phyloP scores from a whole-genome alignment of 805 yeast species.

The Wickerhamiella brachini region DNA sequence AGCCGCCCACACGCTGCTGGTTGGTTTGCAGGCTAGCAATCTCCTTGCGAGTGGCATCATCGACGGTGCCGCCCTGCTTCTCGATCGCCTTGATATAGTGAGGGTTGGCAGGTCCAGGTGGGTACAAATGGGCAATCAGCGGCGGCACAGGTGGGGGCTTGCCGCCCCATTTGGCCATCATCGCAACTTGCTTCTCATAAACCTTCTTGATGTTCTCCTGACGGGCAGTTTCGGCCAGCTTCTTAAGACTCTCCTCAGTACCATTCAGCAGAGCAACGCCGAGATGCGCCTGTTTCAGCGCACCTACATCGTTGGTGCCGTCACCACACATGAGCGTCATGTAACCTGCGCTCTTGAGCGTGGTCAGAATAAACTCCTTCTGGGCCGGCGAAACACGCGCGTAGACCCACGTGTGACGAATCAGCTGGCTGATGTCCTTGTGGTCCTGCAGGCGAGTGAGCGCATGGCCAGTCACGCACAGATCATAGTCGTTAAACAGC shows the following conservation, averaged over 20 bases:
- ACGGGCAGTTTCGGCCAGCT: conserved; percentile 68
- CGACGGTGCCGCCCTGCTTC: conserved; percentile 65
- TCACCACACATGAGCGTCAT: conserved; percentile 98
- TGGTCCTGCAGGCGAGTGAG: conserved; percentile 52
- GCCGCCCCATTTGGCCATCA: conserved; percentile 59
- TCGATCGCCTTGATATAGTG: conserved; percentile 76
- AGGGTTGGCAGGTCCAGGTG: conserved; percentile 90
- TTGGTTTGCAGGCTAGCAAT: conserved; percentile 29
- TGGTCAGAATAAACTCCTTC: conserved; percentile 77
- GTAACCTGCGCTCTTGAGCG: conserved; percentile 78
- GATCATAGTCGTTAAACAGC: conserved; percentile 55
- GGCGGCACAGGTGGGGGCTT: conserved; percentile 71
- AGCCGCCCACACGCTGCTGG: conserved; percentile 13
- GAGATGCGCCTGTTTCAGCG: conserved; percentile 93
- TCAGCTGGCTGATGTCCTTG: conserved; percentile 49
- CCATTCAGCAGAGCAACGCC: conserved; percentile 98
- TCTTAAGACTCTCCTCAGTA: conserved; percentile 85
- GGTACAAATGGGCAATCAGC: conserved; percentile 85
- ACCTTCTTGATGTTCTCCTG: conserved; percentile 48
- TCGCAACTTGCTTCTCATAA: conserved; percentile 71
- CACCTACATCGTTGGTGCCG: conserved; percentile 99
- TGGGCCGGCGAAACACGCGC: conserved; percentile 96
- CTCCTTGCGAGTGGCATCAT: conserved; percentile 33
- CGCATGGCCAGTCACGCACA: conserved; percentile 91
- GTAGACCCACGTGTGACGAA: conserved; percentile 89